A percentile compares a stretch with the other conserved stretches of the same genome.
Evolutionary conservation across 225 moss, liverwort and hornwort species (phyloP).

Genomic region (Sphagnum tenellum): DNA sequence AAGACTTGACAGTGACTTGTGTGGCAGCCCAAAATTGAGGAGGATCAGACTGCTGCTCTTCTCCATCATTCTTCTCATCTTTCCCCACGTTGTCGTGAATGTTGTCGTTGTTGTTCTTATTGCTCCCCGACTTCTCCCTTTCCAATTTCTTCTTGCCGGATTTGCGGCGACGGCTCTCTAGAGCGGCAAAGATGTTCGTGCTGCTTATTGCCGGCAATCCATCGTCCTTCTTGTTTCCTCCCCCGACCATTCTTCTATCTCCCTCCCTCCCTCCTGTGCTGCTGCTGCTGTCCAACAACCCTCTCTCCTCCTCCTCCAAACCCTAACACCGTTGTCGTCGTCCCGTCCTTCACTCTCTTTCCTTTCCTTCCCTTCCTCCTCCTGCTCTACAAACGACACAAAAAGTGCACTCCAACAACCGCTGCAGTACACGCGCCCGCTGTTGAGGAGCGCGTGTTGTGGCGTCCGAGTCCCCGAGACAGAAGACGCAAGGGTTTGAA

Average conservation of each 20-base stretch:
- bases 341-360: no score
- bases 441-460: no score
- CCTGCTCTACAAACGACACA: no score
- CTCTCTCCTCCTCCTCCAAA: no score
- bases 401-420: no score
- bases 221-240: slow-evolving; percentile 97
- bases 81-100: slow-evolving; percentile 45
- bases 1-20: slow-evolving; percentile 54
- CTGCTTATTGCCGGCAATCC: slow-evolving; percentile 99
- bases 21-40: slow-evolving; percentile 56
- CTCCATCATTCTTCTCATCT: slow-evolving; percentile 21
- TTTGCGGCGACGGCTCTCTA: slow-evolving; percentile 83
- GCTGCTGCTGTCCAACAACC: no score
- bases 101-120: slow-evolving; percentile 63
- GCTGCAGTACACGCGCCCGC: no score
- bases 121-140: slow-evolving; percentile 48
- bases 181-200: slow-evolving; percentile 98
- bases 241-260: slow-evolving; percentile 53
- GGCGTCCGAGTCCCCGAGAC: no score
- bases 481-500: no score
- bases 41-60: neutral
- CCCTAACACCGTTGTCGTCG: no score
- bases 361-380: no score
- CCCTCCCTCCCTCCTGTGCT: no score
- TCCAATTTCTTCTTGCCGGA: slow-evolving; percentile 52